A percentile compares a stretch with the other conserved stretches of the same genome.
Evolutionary conservation across 768 basidiomycete species (phyloP).

Genomic region (Tylopilus subfusipes): DNA sequence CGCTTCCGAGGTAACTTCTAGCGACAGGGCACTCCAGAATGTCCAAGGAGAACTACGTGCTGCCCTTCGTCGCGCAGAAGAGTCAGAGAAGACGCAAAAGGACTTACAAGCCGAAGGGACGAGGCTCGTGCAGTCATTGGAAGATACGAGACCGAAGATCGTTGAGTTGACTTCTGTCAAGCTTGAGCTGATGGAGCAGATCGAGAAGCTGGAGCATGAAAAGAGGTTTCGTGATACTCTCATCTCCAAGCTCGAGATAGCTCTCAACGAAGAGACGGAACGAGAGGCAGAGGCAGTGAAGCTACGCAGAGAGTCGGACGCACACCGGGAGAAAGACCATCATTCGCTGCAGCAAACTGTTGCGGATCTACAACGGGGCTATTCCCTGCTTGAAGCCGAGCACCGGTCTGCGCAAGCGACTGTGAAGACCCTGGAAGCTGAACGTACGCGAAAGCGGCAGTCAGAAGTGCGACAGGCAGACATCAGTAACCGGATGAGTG

Average conservation of each 20-base stretch:
- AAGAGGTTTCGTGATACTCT: conserved; percentile 52
- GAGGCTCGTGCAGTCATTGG: conserved; percentile 73
- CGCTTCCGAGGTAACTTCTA: conserved; percentile 48
- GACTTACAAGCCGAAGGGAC: conserved; percentile 76
- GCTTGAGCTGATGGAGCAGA: conserved; percentile 63
- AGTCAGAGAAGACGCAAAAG: conserved; percentile 67
- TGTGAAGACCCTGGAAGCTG: conserved; percentile 58
- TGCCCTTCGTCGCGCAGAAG: conserved; percentile 66
- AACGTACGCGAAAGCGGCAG: conserved; percentile 59
- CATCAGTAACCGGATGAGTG: conserved; percentile 53
- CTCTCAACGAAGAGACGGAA: conserved; percentile 52
- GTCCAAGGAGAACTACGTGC: conserved; percentile 63
- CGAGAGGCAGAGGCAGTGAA: conserved; percentile 46
- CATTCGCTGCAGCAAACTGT: conserved; percentile 45
- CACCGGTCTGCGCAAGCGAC: conserved; percentile 52
- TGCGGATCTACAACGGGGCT: conserved; percentile 60
- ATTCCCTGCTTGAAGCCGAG: conserved; percentile 58
- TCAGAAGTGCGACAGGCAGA: conserved; percentile 51
- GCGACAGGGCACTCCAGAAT: conserved; percentile 55
- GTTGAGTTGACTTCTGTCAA: conserved; percentile 74
- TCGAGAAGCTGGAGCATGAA: conserved; percentile 51
- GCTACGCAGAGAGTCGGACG: conserved; percentile 43
- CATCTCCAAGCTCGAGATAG: conserved; percentile 60
- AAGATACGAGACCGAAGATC: conserved; percentile 84
- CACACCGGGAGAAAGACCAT: conserved; percentile 52